Evolutionary conservation across 139 green algal genomes (phyloP).

Genomic region (Dunaliella primolecta): DNA sequence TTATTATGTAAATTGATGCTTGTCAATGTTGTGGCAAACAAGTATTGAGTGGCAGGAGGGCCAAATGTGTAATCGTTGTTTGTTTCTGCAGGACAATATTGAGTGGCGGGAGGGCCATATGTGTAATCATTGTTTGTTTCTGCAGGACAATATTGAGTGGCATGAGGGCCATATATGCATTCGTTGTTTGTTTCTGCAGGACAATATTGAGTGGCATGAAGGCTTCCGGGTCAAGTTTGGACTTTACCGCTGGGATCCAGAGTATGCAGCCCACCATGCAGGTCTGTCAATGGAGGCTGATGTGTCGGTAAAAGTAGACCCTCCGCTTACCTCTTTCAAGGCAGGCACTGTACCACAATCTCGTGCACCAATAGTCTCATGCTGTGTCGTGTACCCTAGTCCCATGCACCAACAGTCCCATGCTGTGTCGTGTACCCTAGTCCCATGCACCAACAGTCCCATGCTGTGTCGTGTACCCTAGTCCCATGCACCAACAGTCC

Average conservation of each 20-base stretch:
- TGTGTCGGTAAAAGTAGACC: too few relatives aligned
- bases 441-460: neutral
- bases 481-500: neutral
- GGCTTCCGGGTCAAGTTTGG: constrained; percentile 55
- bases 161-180: too few relatives aligned
- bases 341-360: neutral
- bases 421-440: neutral
- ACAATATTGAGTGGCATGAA: constrained; percentile 69
- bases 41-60: too few relatives aligned
- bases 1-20: too few relatives aligned
- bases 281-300: too few relatives aligned
- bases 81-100: too few relatives aligned
- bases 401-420: neutral
- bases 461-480: neutral
- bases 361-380: neutral
- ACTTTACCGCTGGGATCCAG: constrained; percentile 41
- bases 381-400: neutral
- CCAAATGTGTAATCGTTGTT: too few relatives aligned
- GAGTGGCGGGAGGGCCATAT: too few relatives aligned
- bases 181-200: too few relatives aligned
- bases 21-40: too few relatives aligned
- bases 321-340: too few relatives aligned
- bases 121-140: too few relatives aligned
- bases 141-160: constrained; percentile 76
- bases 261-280: neutral